phyloP scores from a whole-genome alignment of 1,284 basidiomycete genomes.

The Ustilago lituana region DNA sequence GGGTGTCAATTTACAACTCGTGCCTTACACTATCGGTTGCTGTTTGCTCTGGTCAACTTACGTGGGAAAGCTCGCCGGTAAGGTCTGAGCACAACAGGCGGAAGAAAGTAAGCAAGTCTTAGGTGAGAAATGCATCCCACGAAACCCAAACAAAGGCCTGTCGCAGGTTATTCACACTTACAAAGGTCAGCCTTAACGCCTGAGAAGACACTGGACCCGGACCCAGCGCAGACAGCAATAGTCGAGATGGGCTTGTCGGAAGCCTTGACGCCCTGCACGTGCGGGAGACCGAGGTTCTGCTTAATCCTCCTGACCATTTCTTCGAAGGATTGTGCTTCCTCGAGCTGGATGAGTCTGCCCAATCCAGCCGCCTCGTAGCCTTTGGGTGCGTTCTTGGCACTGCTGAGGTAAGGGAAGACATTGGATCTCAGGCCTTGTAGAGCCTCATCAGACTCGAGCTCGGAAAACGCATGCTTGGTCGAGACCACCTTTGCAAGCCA shows the following conservation, averaged over 20 bases:
- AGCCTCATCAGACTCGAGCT: conserved; percentile 9
- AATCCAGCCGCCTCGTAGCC: conserved; percentile 43
- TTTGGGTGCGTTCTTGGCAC: conserved; percentile 15
- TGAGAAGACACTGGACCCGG: conserved; percentile 55
- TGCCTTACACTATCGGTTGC: too few relatives aligned
- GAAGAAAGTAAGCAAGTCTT: too few relatives aligned
- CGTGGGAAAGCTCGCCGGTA: conserved; percentile 62
- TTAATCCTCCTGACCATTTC: conserved; percentile 47
- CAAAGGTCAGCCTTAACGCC: conserved; percentile 56
- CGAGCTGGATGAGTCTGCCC: conserved; percentile 40
- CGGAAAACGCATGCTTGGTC: conserved; percentile 16
- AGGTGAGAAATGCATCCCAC: too few relatives aligned
- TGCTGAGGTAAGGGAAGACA: conserved; percentile 9
- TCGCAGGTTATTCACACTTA: too few relatives aligned
- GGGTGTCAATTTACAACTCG: too few relatives aligned
- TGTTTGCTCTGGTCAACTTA: conserved; percentile 14
- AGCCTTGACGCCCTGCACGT: conserved; percentile 43
- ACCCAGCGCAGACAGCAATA: conserved; percentile 63
- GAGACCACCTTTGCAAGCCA: conserved; percentile 58
- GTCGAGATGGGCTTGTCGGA: conserved; percentile 37
- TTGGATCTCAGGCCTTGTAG: conserved; percentile 1
- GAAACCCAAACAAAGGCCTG: too few relatives aligned
- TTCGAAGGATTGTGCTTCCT: conserved; percentile 20
- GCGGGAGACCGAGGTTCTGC: conserved; percentile 23
- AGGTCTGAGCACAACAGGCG: conserved; percentile 26